Base-by-base conservation (phyloP, 2,329 filamentous ascomycete genomes). In the Fusarium sp. region DNA sequence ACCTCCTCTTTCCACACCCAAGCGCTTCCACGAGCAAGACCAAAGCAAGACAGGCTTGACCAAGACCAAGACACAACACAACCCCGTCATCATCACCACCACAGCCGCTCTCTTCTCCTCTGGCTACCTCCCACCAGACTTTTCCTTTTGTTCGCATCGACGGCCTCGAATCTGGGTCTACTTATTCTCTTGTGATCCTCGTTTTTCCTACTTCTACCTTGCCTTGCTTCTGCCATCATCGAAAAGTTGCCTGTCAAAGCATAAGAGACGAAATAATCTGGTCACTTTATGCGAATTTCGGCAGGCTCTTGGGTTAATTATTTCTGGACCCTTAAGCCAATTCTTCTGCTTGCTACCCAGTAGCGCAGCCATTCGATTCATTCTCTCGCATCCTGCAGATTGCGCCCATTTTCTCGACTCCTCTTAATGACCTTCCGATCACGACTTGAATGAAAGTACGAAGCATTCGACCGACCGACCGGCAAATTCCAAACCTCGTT, bases 1-100 rank as follows among this genome's bases (percentile, higher is more conserved):
- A 72, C 65, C 68, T 72, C 68, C 68, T 71, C 60, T 68, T 65
- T 56, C 64, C 67, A 64, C 55, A 55, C 64, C 58, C 63, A 60
- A 66, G 68, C 68, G 68, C 68, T 69, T 69, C 68, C 56, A 55
- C 41, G 41, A 63, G 54, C 65, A 23, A 66, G 55, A 61, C 55
- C 45, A 55, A 28, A 51, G 49, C 49, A 51, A 51, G 49, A 51
- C 49, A 51, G 49, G 49, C 34, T 51, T 51, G 64, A 48, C 66
- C 66, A 59, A 43, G 54, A 63, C 66, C 62, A 49, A 59, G 59
- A 71, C 68, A 66, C 61, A 66, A 69, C 34, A 62, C 59, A 68
- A 51, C 59, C 63, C 63, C 62, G 50, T 64, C 68, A 58, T 69
- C 64, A 71, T 62, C 68, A 69, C 63, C 63, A 69, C 54, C 48